Base-by-base conservation (phyloP, 2,329 filamentous ascomycete species). In the Blastomyces emzantsi region DNA sequence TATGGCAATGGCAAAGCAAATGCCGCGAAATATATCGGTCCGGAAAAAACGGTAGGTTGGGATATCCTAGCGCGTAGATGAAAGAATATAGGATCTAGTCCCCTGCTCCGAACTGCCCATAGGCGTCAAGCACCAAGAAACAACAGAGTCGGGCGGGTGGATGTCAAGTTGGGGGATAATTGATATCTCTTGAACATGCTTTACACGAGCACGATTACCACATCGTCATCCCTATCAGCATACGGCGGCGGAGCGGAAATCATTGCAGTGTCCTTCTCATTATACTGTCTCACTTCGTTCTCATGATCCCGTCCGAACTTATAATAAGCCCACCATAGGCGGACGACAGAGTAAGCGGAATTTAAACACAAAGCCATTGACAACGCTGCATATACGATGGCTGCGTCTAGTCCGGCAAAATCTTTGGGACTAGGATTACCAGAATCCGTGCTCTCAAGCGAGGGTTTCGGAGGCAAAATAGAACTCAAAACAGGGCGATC, bases 331-430 rank as follows among this genome's bases (percentile, higher is more conserved):
- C 51, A 47, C 52, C 51, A 62, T 15, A 62, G 52, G 22, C 61
- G 39, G 17, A 56, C 3, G 22, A 62, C 61, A 8, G 61, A 62
- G 33, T 47, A 62, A 25, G 61, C 43, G 4, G 61, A 43, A n/a
- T 47, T 56, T 17, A 56, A 30, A 33, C 45, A 15, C 51, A 62
- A 62, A 56, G 33, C 54, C 13, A 30, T 52, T 17, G 61, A 62
- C 51, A 62, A 9, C 6, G 51, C 61, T n/a, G 51, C 25, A 56
- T 62, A 62, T 62, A 62, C 17, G 17, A 51, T 19, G 25, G 25
- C 56, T 1, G 41, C 25, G 39, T 60, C 43, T 28, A 36, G 11
- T 49, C 58, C 25, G 25, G 17, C 11, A 22, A 49, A 36, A 22
- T n/a, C 17, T 19, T 22, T 11, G 22, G 11, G 39, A 15, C 9